These are phyloP conservation scores for Xylariaceae sp. DNA, from an alignment of 2,329 filamentous ascomycete genomes.

Conservation along the genomic window DNA sequence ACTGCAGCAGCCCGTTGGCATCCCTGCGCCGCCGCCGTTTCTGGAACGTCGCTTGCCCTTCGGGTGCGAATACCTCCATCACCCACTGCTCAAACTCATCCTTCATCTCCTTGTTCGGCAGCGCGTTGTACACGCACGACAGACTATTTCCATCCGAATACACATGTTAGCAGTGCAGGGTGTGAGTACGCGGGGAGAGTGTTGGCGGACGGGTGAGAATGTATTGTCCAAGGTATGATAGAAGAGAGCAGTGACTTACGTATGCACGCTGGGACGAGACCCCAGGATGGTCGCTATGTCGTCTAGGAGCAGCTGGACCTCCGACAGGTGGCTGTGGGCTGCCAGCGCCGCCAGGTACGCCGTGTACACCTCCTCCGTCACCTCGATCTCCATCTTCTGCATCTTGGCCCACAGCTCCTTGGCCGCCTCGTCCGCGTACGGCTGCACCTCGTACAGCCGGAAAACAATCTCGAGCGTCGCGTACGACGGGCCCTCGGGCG, in stretches of 20 bases:
- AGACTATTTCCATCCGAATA: conserved; percentile 46
- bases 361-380: conserved; percentile 70
- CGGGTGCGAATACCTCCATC: conserved; percentile 60
- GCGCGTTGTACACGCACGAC: conserved; percentile 72
- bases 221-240: background rate
- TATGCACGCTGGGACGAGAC: conserved; percentile 23
- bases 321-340: conserved; percentile 67
- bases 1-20: conserved; percentile 45
- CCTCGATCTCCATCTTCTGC: conserved; percentile 71
- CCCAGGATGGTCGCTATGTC: conserved; percentile 64
- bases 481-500: conserved; percentile 82
- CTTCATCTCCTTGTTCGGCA: conserved; percentile 65
- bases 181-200: too few relatives aligned
- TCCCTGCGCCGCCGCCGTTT: conserved; percentile 45
- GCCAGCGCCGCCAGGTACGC: conserved; percentile 76
- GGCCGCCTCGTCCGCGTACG: conserved; percentile 57
- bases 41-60: conserved; percentile 66
- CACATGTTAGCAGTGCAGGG: conserved; percentile 12
- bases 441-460: conserved; percentile 66
- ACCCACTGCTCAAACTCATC: conserved; percentile 73
- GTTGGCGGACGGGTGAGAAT: too few relatives aligned
- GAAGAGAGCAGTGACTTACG: conserved; percentile 22
- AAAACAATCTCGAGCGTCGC: conserved; percentile 79
- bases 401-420: conserved; percentile 70
- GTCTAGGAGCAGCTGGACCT: conserved; percentile 64